Percentiles rank a stretch among this genome's conserved stretches.
These are phyloP conservation scores for Talaromyces sp. DNA, from an alignment of 2,329 filamentous ascomycete species.

Conservation along the genomic window DNA sequence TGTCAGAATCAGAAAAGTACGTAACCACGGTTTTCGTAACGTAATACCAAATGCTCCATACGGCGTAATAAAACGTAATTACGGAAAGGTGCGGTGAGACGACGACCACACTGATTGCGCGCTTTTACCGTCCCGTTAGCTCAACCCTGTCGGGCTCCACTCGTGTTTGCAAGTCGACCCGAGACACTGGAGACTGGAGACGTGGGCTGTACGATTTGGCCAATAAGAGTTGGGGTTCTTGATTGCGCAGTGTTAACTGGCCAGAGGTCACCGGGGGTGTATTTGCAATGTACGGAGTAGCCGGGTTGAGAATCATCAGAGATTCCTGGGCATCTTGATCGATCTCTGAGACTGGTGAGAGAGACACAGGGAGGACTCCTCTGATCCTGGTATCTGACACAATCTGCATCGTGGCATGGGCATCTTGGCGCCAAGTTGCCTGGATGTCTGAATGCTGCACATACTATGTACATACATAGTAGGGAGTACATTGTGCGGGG, in stretches of 20 bases:
- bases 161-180: conserved; percentile 11
- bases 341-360: neutral
- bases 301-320: neutral
- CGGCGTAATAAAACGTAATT: neutral
- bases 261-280: neutral
- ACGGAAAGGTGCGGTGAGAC: conserved; percentile 5
- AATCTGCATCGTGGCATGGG: neutral
- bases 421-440: neutral
- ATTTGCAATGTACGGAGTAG: neutral
- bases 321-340: neutral
- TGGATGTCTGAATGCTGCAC: neutral
- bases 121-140: neutral
- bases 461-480: no score
- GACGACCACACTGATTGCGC: neutral
- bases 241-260: neutral
- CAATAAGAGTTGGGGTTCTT: neutral
- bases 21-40: neutral
- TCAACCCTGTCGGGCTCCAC: conserved; percentile 7
- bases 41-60: neutral
- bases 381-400: no score
- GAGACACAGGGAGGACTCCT: neutral
- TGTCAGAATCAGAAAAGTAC: neutral
- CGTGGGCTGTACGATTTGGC: neutral
- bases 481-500: conserved; percentile 6
- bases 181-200: conserved; percentile 9